These are phyloP conservation scores for Arabidopsis hybrid DNA, from an alignment of 441 rosid genomes.

Conservation along the genomic window DNA sequence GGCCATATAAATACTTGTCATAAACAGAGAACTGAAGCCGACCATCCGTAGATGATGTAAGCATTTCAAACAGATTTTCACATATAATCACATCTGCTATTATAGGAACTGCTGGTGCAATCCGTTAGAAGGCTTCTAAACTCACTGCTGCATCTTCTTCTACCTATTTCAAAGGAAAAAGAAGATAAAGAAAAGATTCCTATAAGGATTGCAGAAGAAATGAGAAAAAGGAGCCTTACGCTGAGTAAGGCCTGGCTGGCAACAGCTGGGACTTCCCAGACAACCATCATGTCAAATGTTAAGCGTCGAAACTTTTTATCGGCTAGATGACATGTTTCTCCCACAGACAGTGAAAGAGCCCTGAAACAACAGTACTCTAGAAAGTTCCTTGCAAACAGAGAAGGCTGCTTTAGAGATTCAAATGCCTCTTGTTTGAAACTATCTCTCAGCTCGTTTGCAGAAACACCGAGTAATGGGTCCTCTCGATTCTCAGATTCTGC, in stretches of 20 bases:
- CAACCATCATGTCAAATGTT: conserved; percentile 94
- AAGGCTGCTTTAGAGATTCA: conserved; percentile 62
- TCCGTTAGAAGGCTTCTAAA: conserved; percentile 81
- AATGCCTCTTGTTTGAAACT: too few relatives aligned
- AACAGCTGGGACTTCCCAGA: conserved; percentile 89
- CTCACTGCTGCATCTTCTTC: conserved; percentile 82
- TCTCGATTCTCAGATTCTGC: conserved; percentile 14
- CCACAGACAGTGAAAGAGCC: conserved; percentile 74
- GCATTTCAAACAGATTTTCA: conserved; percentile 82
- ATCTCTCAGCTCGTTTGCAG: too few relatives aligned
- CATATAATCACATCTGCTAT: conserved; percentile 80
- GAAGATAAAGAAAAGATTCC: not conserved
- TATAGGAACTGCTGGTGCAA: conserved; percentile 86
- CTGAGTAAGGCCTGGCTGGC: conserved; percentile 61
- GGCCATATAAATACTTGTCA: conserved; percentile 81
- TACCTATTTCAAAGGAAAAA: conserved; percentile 46
- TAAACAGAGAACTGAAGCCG: conserved; percentile 77
- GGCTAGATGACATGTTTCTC: conserved; percentile 66
- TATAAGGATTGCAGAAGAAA: conserved; percentile 17
- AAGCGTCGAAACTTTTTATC: conserved; percentile 81
- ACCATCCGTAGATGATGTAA: conserved; percentile 61
- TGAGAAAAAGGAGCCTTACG: conserved; percentile 49
- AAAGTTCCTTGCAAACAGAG: conserved; percentile 78
- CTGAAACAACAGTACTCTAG: conserved; percentile 92
- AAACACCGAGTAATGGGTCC: not conserved